phyloP scores from a whole-genome alignment of 441 rosid genomes.

The Theobroma grandiflorum region DNA sequence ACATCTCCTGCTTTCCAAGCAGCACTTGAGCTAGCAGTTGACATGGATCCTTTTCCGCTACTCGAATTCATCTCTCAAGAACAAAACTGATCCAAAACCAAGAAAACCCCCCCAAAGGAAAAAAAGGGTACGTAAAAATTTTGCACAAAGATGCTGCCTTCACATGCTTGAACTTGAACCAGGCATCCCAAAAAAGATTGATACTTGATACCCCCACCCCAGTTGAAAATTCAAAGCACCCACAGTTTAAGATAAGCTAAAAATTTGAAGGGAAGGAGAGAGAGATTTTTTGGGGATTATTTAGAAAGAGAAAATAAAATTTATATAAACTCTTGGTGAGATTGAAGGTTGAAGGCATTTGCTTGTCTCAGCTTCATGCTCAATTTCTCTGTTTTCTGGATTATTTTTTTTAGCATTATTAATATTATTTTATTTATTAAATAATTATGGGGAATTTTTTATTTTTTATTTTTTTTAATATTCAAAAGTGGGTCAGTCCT shows the following conservation, averaged over 20 bases:
- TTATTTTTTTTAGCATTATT: slow-evolving; percentile 14
- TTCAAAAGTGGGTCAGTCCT: slow-evolving; percentile 68
- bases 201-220: slow-evolving; percentile 35
- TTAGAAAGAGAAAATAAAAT: slow-evolving; percentile 26
- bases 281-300: slow-evolving; percentile 25
- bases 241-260: slow-evolving; percentile 38
- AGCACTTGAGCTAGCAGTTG: slow-evolving; percentile 52
- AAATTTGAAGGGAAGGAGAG: slow-evolving; percentile 19
- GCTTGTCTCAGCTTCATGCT: slow-evolving; percentile 52
- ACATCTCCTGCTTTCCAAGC: slow-evolving; percentile 48
- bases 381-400: slow-evolving; percentile 46
- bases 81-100: slow-evolving; percentile 28
- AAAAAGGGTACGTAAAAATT: slow-evolving; percentile 22
- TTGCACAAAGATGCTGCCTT: slow-evolving; percentile 27
- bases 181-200: slow-evolving; percentile 25
- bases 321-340: slow-evolving; percentile 29
- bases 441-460: slow-evolving; percentile 9
- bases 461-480: slow-evolving; percentile 2
- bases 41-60: slow-evolving; percentile 67
- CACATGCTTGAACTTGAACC: slow-evolving; percentile 40
- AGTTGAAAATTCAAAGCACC: slow-evolving; percentile 41
- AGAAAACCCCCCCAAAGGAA: background rate
- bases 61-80: slow-evolving; percentile 55
- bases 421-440: slow-evolving; percentile 5
- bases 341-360: slow-evolving; percentile 52